phyloP scores from a whole-genome alignment of 129 eudicot species.

The Dittrichia graveolens region DNA sequence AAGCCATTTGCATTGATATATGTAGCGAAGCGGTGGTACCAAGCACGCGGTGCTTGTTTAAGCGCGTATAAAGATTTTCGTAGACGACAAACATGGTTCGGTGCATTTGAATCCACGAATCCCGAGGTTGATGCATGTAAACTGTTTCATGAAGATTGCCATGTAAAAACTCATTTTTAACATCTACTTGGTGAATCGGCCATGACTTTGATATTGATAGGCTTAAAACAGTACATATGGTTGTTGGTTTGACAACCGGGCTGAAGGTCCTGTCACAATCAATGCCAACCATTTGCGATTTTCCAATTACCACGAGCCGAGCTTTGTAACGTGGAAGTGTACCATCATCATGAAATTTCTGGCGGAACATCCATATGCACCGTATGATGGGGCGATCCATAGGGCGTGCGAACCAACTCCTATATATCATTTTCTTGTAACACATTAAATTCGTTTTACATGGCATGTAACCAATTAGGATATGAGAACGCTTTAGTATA shows the following conservation, averaged over 20 bases:
- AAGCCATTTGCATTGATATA: neutral
- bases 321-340: neutral
- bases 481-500: neutral
- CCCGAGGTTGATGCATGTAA: neutral
- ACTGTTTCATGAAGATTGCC: neutral
- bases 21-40: neutral
- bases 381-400: neutral
- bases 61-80: neutral
- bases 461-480: neutral
- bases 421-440: neutral
- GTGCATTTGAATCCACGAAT: neutral
- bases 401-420: neutral
- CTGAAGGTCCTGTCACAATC: neutral
- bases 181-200: neutral
- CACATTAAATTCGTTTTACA: neutral
- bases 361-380: neutral
- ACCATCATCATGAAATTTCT: neutral
- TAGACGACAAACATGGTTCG: neutral
- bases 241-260: neutral
- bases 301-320: neutral
- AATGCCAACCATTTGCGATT: neutral
- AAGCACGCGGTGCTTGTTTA: conserved; percentile 5
- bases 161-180: neutral
- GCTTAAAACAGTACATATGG: neutral
- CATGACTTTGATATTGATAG: neutral